These are phyloP conservation scores for Dryadomyces quercus-mongolicae DNA, from an alignment of 2,329 filamentous ascomycete genomes.

Conservation along the genomic window DNA sequence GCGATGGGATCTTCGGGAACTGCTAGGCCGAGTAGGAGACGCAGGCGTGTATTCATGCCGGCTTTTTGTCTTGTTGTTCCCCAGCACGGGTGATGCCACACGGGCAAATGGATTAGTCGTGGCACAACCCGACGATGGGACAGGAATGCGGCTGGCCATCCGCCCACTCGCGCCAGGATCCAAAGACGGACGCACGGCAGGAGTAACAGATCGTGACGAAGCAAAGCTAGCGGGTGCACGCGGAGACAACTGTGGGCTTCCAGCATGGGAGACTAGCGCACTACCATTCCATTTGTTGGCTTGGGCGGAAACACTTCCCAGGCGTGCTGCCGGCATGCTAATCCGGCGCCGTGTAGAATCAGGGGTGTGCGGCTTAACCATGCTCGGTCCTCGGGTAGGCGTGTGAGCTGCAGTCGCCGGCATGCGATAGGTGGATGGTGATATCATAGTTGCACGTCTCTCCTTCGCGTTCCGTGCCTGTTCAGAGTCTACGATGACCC, in stretches of 20 bases:
- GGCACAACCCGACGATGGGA: conserved; percentile 13
- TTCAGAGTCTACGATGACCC: conserved; percentile 52
- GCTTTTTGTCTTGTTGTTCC: neutral
- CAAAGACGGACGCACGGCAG: conserved; percentile 8
- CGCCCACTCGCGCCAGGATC: neutral
- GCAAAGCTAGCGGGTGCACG: conserved; percentile 42
- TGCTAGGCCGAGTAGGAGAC: conserved; percentile 7
- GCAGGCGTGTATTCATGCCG: conserved; percentile 14
- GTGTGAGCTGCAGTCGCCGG: neutral
- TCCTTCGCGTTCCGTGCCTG: conserved; percentile 2
- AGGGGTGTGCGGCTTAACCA: conserved; percentile 13
- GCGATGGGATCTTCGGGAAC: conserved; percentile 28
- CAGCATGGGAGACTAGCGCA: conserved; percentile 28
- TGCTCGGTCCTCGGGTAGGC: conserved; percentile 8
- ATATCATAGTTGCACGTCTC: conserved; percentile 3
- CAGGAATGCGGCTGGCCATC: conserved; percentile 30
- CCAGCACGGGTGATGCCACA: conserved; percentile 2
- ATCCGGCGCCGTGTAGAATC: conserved; percentile 30
- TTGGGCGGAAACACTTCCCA: conserved; percentile 13
- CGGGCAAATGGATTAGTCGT: conserved; percentile 8
- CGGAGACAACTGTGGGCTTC: conserved; percentile 28
- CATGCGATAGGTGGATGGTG: neutral
- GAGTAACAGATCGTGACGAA: conserved; percentile 29
- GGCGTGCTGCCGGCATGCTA: conserved; percentile 26
- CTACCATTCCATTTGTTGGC: conserved; percentile 6